These are phyloP conservation scores for Paulownia fortunei DNA, from an alignment of 257 asterid species.

Conservation along the genomic window DNA sequence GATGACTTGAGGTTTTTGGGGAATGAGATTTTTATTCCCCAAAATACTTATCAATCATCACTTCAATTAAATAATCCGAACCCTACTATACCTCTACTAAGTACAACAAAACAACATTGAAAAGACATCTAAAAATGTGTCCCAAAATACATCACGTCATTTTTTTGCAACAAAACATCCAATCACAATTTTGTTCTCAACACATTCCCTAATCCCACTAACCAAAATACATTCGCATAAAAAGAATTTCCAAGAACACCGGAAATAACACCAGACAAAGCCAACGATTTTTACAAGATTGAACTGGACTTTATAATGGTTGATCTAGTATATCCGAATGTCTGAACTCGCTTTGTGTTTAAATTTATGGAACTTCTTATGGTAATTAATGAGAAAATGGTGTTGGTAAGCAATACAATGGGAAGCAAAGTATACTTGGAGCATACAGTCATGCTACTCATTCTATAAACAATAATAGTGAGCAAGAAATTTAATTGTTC, in stretches of 20 bases:
- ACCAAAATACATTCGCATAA: not conserved
- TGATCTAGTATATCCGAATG: not conserved
- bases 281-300: conserved; percentile 18
- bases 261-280: too few relatives aligned
- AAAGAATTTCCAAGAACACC: too few relatives aligned
- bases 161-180: not conserved
- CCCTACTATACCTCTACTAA: too few relatives aligned
- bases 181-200: too few relatives aligned
- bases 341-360: not conserved
- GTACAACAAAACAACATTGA: too few relatives aligned
- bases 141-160: not conserved
- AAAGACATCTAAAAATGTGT: too few relatives aligned
- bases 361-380: not conserved
- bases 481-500: not conserved
- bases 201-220: not conserved
- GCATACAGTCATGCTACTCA: not conserved
- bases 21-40: too few relatives aligned
- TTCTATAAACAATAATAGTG: not conserved
- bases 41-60: not conserved
- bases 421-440: not conserved
- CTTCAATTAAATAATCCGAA: too few relatives aligned
- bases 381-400: conserved; percentile 6
- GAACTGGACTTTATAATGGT: conserved; percentile 24
- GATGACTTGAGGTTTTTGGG: too few relatives aligned
- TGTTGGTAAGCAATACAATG: not conserved